Evolutionary conservation across 352 stramenopile genomes (phyloP).

Genomic region (Globisporangium splendens): DNA sequence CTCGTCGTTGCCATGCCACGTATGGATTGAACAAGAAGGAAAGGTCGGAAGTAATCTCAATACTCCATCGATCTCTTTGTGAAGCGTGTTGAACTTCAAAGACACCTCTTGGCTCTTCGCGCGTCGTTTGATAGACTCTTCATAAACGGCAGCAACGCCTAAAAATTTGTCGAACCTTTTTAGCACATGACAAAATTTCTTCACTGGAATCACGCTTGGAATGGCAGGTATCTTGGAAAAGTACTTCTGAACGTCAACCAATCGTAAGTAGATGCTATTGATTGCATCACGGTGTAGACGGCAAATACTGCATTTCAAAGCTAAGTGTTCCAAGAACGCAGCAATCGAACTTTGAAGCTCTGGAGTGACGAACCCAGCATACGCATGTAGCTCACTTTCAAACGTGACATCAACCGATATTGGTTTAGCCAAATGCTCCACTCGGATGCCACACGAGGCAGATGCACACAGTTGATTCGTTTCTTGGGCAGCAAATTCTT

Average conservation of each 20-base stretch:
- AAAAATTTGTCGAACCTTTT: slow-evolving; percentile 7
- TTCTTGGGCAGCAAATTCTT: no score
- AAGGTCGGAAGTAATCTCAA: background rate
- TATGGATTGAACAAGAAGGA: no score
- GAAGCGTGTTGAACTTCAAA: background rate
- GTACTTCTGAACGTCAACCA: background rate
- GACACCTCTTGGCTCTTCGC: slow-evolving; percentile 1
- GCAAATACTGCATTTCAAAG: background rate
- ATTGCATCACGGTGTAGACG: background rate
- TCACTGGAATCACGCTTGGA: background rate
- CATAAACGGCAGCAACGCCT: background rate
- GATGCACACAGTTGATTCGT: no score
- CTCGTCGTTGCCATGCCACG: no score
- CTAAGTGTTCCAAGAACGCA: background rate
- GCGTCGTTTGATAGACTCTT: background rate
- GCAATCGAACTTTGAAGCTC: slow-evolving; percentile 1
- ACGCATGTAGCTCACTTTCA: no score
- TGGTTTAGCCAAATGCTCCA: no score
- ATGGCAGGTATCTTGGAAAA: background rate
- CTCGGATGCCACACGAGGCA: no score
- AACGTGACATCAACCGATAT: no score
- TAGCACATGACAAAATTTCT: slow-evolving; percentile 5
- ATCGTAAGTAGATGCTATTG: background rate
- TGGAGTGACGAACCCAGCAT: background rate
- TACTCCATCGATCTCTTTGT: slow-evolving; percentile 5